Evolutionary conservation across 2,329 filamentous ascomycete species (phyloP).

Genomic region (Clonostachys byssicola): DNA sequence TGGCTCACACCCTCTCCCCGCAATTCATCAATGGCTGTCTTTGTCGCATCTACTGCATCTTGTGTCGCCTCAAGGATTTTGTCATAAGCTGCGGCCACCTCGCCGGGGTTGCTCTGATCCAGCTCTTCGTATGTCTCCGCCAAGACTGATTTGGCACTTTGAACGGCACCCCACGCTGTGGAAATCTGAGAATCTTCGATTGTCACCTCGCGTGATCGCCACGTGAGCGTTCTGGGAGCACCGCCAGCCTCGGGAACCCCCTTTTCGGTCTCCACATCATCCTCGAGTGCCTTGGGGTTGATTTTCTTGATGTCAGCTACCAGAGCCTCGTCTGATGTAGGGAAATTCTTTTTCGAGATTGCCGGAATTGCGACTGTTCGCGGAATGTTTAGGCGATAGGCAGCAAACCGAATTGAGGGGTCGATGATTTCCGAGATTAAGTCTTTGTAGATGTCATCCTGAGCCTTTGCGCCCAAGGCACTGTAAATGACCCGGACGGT

Average conservation of each 20-base stretch:
- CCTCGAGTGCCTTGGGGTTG: conserved; percentile 61
- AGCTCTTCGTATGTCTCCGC: conserved; percentile 40
- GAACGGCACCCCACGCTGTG: conserved; percentile 71
- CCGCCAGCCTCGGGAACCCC: conserved; percentile 37
- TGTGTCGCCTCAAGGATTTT: conserved; percentile 86
- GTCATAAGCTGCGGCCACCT: conserved; percentile 84
- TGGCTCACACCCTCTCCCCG: conserved; percentile 78
- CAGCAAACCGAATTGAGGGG: conserved; percentile 88
- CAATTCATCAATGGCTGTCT: conserved; percentile 88
- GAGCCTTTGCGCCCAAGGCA: conserved; percentile 56
- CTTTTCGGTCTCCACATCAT: conserved; percentile 28
- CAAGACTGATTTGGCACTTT: conserved; percentile 45
- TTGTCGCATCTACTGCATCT: conserved; percentile 90
- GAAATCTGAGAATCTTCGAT: conserved; percentile 93
- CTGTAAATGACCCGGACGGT: conserved; percentile 79
- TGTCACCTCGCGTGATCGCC: conserved; percentile 80
- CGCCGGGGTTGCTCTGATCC: conserved; percentile 44
- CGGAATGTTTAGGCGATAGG: conserved; percentile 85
- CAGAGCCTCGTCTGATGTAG: conserved; percentile 56
- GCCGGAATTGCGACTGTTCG: conserved; percentile 77
- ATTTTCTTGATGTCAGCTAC: conserved; percentile 66
- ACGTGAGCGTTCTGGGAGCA: conserved; percentile 70
- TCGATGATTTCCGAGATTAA: conserved; percentile 83
- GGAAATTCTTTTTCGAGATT: conserved; percentile 77
- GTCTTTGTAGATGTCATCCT: conserved; percentile 78